Conservation (phyloP, 257 asterid species). For the Solanum paucissectum region DNA sequence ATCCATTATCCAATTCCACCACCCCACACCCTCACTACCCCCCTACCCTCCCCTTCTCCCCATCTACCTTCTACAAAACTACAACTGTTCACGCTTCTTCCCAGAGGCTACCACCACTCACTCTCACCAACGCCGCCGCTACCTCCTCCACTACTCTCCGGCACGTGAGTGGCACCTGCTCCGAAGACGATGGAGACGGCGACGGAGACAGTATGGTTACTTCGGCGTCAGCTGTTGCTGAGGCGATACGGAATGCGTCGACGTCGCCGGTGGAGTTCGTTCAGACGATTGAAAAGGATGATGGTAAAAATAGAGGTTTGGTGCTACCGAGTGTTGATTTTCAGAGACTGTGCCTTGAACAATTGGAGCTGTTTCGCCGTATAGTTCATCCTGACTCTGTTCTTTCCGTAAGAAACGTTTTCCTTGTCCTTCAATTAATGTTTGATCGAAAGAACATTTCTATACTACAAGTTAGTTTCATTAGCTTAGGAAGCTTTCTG, state of each 20-base stretch:
- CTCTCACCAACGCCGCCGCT: constrained; percentile 3
- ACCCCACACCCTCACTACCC: constrained; percentile 13
- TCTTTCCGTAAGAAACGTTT: constrained; percentile 46
- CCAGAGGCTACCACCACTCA: constrained; percentile 28
- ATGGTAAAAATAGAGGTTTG: constrained; percentile 32
- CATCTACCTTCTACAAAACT: constrained; percentile 12
- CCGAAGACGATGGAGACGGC: constrained; percentile 13
- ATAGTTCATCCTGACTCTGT: constrained; percentile 60
- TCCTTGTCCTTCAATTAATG: not conserved
- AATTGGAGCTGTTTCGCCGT: constrained; percentile 80
- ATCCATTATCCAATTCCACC: constrained; percentile 16
- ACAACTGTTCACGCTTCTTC: constrained; percentile 20
- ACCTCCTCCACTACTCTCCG: constrained; percentile 34
- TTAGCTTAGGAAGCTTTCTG: not conserved
- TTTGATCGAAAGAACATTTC: not conserved
- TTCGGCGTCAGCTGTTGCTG: constrained; percentile 75
- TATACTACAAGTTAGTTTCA: not conserved
- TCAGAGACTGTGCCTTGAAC: constrained; percentile 74
- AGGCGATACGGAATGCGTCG: constrained; percentile 58
- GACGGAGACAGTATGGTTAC: constrained; percentile 36
- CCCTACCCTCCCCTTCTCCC: constrained; percentile 14
- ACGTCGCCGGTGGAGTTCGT: constrained; percentile 89
- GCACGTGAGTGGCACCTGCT: constrained; percentile 34
- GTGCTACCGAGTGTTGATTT: constrained; percentile 85
- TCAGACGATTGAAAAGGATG: constrained; percentile 50